A percentile compares a stretch with the other conserved stretches of the same genome.
phyloP scores from a whole-genome alignment of 345 rosid species.

The Salix suchowensis region DNA sequence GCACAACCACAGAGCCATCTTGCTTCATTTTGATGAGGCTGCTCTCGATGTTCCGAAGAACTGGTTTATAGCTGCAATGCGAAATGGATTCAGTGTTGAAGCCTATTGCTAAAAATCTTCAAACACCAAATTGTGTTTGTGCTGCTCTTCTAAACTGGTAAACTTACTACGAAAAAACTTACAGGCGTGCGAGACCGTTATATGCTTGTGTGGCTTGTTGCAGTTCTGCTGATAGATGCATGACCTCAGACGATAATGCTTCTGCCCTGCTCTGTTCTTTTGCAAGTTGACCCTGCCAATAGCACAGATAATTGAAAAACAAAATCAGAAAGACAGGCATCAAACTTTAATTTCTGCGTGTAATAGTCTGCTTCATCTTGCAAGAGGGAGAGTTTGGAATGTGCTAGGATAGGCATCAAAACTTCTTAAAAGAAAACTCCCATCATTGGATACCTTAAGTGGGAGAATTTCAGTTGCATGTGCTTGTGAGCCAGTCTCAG shows the following conservation, averaged over 20 bases:
- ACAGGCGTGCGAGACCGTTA: conserved; percentile 69
- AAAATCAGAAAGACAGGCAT: neutral
- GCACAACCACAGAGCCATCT: conserved; percentile 54
- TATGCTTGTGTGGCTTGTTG: conserved; percentile 79
- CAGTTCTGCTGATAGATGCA: conserved; percentile 72
- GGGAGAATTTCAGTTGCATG: conserved; percentile 46
- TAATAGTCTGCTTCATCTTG: neutral
- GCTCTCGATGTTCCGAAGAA: conserved; percentile 77
- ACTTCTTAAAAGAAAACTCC: neutral
- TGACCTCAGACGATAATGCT: conserved; percentile 71
- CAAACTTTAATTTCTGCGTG: neutral
- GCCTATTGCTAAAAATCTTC: neutral
- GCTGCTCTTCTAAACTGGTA: neutral
- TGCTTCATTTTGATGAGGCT: conserved; percentile 81
- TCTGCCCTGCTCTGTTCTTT: conserved; percentile 88
- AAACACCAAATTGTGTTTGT: neutral
- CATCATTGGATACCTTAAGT: conserved; percentile 50
- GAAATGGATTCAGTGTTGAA: conserved; percentile 5
- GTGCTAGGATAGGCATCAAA: neutral
- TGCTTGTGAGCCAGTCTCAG: conserved; percentile 30
- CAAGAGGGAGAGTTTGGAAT: neutral
- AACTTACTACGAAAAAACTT: conserved; percentile 17
- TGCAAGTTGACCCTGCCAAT: conserved; percentile 58
- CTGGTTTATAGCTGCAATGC: conserved; percentile 71
- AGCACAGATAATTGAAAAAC: neutral